These are phyloP conservation scores for Arabidopsis lyrata DNA, from an alignment of 441 rosid species.

Conservation along the genomic window DNA sequence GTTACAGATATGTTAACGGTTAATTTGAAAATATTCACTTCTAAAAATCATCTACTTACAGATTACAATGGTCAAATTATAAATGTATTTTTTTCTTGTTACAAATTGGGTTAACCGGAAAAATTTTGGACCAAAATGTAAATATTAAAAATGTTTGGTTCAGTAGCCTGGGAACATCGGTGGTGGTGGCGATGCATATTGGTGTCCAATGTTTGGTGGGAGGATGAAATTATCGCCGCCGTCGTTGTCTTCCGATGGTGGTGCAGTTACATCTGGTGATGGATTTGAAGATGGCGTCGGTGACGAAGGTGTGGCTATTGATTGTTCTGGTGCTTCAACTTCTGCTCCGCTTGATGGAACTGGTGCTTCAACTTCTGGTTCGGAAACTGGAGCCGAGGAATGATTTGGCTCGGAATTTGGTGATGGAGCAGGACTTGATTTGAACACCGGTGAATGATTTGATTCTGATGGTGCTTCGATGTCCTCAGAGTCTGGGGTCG, in stretches of 20 bases:
- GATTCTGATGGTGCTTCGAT: slow-evolving; percentile 34
- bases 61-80: slow-evolving; percentile 30
- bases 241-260: slow-evolving; percentile 16
- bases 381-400: slow-evolving; percentile 3
- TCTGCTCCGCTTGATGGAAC: not conserved
- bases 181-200: slow-evolving; percentile 60
- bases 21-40: slow-evolving; percentile 10
- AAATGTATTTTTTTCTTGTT: not conserved
- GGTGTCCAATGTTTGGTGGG: slow-evolving; percentile 53
- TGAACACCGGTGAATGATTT: slow-evolving; percentile 19
- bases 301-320: slow-evolving; percentile 34
- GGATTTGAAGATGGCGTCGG: slow-evolving; percentile 33
- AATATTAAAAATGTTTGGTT: slow-evolving; percentile 29
- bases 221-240: slow-evolving; percentile 43
- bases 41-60: slow-evolving; percentile 40
- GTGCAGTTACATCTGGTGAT: slow-evolving; percentile 34
- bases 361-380: slow-evolving; percentile 23
- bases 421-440: slow-evolving; percentile 32
- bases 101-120: slow-evolving; percentile 13
- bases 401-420: slow-evolving; percentile 14
- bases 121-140: slow-evolving; percentile 27
- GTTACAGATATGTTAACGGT: slow-evolving; percentile 9
- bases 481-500: slow-evolving; percentile 23
- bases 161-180: slow-evolving; percentile 82
- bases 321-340: slow-evolving; percentile 34